Conservation (phyloP, 2,329 filamentous ascomycete species). For the Alternaria triticina region DNA sequence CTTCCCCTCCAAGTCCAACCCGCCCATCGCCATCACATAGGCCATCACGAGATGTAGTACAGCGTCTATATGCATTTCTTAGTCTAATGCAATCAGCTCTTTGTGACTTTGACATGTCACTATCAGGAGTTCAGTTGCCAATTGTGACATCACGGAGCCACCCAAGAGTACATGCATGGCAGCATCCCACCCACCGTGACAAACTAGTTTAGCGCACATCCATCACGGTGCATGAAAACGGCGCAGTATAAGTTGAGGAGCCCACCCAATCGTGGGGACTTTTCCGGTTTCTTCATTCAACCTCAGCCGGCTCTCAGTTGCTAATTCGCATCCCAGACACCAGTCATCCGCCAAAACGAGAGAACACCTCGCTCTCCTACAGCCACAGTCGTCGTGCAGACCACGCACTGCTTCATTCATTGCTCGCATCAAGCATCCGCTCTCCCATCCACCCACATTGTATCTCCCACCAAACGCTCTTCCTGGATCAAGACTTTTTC, state of each 20-base stretch:
- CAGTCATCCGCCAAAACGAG: constrained; percentile 22
- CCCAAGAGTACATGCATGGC: constrained; percentile 15
- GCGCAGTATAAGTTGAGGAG: constrained; percentile 25
- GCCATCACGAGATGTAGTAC: neutral
- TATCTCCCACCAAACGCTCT: constrained; percentile 43
- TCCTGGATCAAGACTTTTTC: constrained; percentile 43
- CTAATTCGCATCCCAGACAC: constrained; percentile 8
- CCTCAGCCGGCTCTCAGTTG: constrained; percentile 13
- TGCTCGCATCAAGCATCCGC: constrained; percentile 42
- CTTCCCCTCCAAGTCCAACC: neutral
- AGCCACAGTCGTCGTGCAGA: constrained; percentile 33
- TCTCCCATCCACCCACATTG: constrained; percentile 41
- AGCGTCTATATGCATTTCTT: neutral
- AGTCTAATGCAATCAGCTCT: neutral
- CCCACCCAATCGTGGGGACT: constrained; percentile 28
- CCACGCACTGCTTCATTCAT: constrained; percentile 40
- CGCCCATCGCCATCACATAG: neutral
- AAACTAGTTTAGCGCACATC: constrained; percentile 17
- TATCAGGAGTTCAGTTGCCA: neutral
- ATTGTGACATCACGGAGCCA: neutral
- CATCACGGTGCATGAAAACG: constrained; percentile 20
- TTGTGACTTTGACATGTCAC: neutral
- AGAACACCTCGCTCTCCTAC: constrained; percentile 30
- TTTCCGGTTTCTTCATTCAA: constrained; percentile 28
- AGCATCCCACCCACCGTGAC: neutral